Base-by-base conservation (phyloP, 768 basidiomycete genomes). In the Daedaleopsis nitida region DNA sequence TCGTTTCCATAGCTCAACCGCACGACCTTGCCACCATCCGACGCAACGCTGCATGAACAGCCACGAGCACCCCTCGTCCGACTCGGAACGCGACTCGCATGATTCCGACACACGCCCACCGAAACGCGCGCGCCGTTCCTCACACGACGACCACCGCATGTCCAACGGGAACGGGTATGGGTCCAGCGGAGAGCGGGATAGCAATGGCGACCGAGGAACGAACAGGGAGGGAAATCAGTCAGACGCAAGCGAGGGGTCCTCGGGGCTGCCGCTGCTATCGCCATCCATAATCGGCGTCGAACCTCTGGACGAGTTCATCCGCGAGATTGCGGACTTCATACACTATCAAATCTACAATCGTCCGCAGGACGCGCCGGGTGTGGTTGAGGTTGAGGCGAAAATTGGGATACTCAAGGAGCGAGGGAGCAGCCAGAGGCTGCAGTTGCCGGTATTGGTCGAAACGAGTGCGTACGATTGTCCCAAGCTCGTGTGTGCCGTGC, bases 301-400 rank as follows among this genome's bases (percentile, higher is more conserved):
- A 70, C 94, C 94, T 1, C 77, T 93, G 34, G 95, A 97, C 73
- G 95, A 96, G 70, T 95, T 97, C 71, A 94, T 94, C 72, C 86
- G 86, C 71, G 91, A 94, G 71, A 82, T 97, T 58, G 94, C 92
- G 39, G 92, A 96, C 76, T 97, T 93, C 74, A 78, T 96, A 42
- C 86, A 86, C 74, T 86, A 88, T 69, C 86, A 82, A 78, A 85
- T 92, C 66, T 68, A 71, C 56, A 85, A 78, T 6, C 81, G 83
- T 23, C 82, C 85, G 0, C 58, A 61, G 19, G 80, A 85, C 64
- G 70, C 82, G 11, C 72, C 67, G 54, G 84, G 85, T 37, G 79
- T 75, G 39, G 82, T 96, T 24, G 95, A 96, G 77, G 89, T 96
- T 11, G 95, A 96, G 74, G 94, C 92, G 2, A 96, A 96, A 76